Conservation (phyloP, 495 filamentous ascomycete genomes). For the Amniculicola lignicola region DNA sequence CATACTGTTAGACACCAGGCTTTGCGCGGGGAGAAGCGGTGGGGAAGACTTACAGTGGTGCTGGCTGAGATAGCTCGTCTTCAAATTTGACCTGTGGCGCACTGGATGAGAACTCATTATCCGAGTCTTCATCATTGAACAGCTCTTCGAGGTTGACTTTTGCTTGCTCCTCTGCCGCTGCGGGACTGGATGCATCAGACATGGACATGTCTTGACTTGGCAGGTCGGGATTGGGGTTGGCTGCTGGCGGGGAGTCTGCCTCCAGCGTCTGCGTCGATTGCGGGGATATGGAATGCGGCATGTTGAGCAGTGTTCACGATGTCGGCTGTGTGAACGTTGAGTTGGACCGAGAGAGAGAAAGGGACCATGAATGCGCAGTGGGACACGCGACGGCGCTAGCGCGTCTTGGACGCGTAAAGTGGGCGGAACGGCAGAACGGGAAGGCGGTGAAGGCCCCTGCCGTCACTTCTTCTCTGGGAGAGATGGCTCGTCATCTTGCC, state of each 20-base stretch:
- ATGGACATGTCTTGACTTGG: conserved; percentile 16
- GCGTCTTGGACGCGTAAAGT: conserved; percentile 16
- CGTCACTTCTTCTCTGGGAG: not conserved
- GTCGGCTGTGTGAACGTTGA: no score
- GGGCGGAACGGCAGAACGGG: not conserved
- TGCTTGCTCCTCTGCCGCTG: conserved; percentile 26
- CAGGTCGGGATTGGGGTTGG: conserved; percentile 19
- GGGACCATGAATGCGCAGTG: not conserved
- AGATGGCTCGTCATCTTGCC: conserved; percentile 6
- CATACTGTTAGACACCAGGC: not conserved
- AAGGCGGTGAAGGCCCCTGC: conserved; percentile 5
- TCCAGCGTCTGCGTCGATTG: conserved; percentile 7
- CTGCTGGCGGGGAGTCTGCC: conserved; percentile 2
- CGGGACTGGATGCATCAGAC: conserved; percentile 19
- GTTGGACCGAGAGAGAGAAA: no score
- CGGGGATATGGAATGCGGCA: conserved; percentile 24
- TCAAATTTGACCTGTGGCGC: conserved; percentile 43
- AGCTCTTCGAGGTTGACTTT: conserved; percentile 75
- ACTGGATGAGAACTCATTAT: conserved; percentile 70
- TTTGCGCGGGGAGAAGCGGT: not conserved
- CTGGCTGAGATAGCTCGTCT: conserved; percentile 45
- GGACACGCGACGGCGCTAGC: not conserved
- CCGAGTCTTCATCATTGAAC: conserved; percentile 73
- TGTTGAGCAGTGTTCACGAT: conserved; percentile 6
- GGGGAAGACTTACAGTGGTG: conserved; percentile 38